Evolutionary conservation across 176 grass and related monocot genomes (phyloP), one percentile per base, ranked within the genome.

Genomic region (Zizania latifolia): DNA sequence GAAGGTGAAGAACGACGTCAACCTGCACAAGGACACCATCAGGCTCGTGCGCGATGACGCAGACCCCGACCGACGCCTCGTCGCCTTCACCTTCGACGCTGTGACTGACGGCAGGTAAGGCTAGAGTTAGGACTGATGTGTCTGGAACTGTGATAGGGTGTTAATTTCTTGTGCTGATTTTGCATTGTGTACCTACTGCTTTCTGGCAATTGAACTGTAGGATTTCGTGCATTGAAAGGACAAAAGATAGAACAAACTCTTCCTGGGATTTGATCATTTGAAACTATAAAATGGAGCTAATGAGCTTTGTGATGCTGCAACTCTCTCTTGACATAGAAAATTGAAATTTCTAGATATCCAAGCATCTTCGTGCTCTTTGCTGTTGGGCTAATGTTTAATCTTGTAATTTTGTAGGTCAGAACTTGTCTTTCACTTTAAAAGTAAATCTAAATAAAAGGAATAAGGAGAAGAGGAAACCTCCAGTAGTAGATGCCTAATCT

Each of bases 1-100:
- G 82, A 99, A 71, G 67, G 85, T 99, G 61, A 99, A 94, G 91
- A 99, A 90, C 78, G 87, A 90, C 60, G 35, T 94, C 50, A 99
- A 99, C 76, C 63, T 99, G 89, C 95, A 89, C 63, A 99, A 94
- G 84, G 86, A 94, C 56, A 86, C 86, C 58, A 92, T 99, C 75
- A 65, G 83, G n/a, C 84, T 99, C 76, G 76, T 90, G 12, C 84
- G 76, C 12, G 89, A 99, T 66, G 77, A 58, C 30, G 51, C 55
- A 0, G 86, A 90, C 36, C 87, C 89, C 0, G 89, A 92, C 34
- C 82, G 76, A 50, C 64, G 69, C 64, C 95, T 99, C 22, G 86
- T 99, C 69, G 73, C 91, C 13, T 99, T 99, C 76, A 87, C 90
- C 64, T 99, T 92, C 55, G 95, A 99, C 68, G 86, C 95, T 0